Evolutionary conservation across 1,139 yeast genomes (phyloP), one percentile per base, ranked within the genome.

Genomic region (Torulaspora globosa): DNA sequence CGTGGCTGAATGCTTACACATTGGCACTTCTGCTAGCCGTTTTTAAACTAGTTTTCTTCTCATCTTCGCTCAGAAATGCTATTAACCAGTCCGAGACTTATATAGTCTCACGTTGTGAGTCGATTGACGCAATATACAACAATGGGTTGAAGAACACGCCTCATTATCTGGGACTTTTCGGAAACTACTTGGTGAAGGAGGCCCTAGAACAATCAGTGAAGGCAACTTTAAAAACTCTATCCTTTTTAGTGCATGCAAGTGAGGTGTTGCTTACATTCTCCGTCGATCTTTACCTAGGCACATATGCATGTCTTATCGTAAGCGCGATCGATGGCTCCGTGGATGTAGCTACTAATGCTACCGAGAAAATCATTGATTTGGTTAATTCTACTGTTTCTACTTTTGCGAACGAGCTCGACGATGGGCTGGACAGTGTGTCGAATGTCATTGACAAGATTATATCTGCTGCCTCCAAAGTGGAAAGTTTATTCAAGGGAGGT

Each of bases 231-330:
- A 58, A 65, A 2, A 56, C 73, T 1, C 45, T 79, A 28, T 60
- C 70, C 2, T 51, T 80, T 30, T 55, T 78, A 12, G 62, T 86
- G 0, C 72, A 78, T 0, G 82, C 82, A 0, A 69, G 82, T 11
- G 82, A 85, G 55, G 73, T 75, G 38, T 54, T 89, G 30, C 63
- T 86, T 0, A 59, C 79, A 9, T 89, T 92, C 59, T 71, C 80
- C 19, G 67, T 92, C 14, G 89, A 87, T 35, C 58, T 90, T 52
- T 76, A 84, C 43, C 67, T 89, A 7, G 97, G 97, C 0, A 90
- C 97, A 0, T 86, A 85, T 65, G 81, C 86, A 0, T 92, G 98
- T 66, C 70, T 92, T 19, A 65, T 88, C 6, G 79, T 85, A 0
- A 82, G 94, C 5, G 77, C 90, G 0, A 70, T 89, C 7, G 80